Conservation (phyloP, 768 basidiomycete species). For the Podaxis sp. region DNA sequence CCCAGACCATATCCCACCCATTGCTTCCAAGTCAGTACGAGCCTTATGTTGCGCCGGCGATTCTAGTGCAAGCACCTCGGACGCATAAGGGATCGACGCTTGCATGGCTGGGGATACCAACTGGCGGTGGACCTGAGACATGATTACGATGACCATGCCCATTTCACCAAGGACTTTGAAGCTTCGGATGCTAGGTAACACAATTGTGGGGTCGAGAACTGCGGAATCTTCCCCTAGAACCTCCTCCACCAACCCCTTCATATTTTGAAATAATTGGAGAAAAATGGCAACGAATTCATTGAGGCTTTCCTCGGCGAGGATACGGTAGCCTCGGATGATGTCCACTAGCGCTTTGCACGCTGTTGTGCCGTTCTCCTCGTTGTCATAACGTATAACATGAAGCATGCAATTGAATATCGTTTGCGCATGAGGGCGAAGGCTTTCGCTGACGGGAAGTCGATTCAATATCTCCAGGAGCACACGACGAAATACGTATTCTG, state of each 20-base stretch:
- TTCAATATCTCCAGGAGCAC: slow-evolving; percentile 87
- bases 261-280: slow-evolving; percentile 73
- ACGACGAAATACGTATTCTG: slow-evolving; percentile 82
- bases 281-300: slow-evolving; percentile 80
- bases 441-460: slow-evolving; percentile 80
- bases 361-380: slow-evolving; percentile 91
- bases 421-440: slow-evolving; percentile 64
- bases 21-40: slow-evolving; percentile 75
- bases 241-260: slow-evolving; percentile 69
- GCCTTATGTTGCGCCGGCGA: slow-evolving; percentile 79
- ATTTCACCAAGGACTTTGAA: slow-evolving; percentile 96
- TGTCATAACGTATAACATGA: slow-evolving; percentile 81
- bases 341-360: slow-evolving; percentile 93
- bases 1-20: slow-evolving; percentile 80
- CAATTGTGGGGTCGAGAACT: slow-evolving; percentile 49
- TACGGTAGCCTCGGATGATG: slow-evolving; percentile 74
- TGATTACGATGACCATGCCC: slow-evolving; percentile 87
- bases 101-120: slow-evolving; percentile 66
- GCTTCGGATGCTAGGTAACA: slow-evolving; percentile 75
- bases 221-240: slow-evolving; percentile 68
- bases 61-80: slow-evolving; percentile 75
- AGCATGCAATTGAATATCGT: slow-evolving; percentile 80
- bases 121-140: slow-evolving; percentile 77
- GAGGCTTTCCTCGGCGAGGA: slow-evolving; percentile 69
- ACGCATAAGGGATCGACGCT: slow-evolving; percentile 71